Conservation (phyloP, 2,329 filamentous ascomycete genomes). For the Mycosphaerella arachidis region DNA sequence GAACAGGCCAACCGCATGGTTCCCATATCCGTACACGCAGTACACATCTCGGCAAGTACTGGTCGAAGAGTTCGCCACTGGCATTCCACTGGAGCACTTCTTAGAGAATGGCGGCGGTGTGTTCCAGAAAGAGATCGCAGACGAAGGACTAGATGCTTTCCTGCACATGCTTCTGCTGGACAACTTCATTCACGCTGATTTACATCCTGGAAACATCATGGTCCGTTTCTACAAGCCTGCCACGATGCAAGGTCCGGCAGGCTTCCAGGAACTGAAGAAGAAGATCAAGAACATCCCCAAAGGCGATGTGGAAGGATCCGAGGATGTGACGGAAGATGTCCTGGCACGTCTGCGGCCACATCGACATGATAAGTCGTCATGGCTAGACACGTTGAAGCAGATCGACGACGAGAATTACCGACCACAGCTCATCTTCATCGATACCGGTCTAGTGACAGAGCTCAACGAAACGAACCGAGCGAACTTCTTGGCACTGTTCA, state of each 20-base stretch:
- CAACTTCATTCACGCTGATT: conserved; percentile 94
- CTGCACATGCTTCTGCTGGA: conserved; percentile 94
- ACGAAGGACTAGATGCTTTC: conserved; percentile 93
- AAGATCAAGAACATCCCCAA: conserved; percentile 24
- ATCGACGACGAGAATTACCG: conserved; percentile 85
- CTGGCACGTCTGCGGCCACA: conserved; percentile 73
- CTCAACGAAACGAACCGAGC: conserved; percentile 78
- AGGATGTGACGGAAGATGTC: conserved; percentile 83
- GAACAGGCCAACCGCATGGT: conserved; percentile 86
- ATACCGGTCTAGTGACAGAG: conserved; percentile 91
- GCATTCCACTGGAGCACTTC: conserved; percentile 86
- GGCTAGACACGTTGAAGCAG: conserved; percentile 67
- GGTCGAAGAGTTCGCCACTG: conserved; percentile 92
- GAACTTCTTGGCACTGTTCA: conserved; percentile 95
- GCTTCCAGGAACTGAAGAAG: conserved; percentile 9
- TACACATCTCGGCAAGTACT: conserved; percentile 90
- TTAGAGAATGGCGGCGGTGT: conserved; percentile 85
- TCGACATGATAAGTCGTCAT: conserved; percentile 59
- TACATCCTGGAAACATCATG: conserved; percentile 99
- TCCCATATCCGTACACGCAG: conserved; percentile 87
- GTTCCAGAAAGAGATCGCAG: conserved; percentile 89
- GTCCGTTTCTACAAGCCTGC: conserved; percentile 91
- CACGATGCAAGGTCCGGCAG: conserved; percentile 56
- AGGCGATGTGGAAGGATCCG: conserved; percentile 44
- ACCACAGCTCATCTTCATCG: conserved; percentile 94